Evolutionary conservation across 768 basidiomycete genomes (phyloP), one percentile per base, ranked within the genome.

Genomic region (Lentinula aciculospora): DNA sequence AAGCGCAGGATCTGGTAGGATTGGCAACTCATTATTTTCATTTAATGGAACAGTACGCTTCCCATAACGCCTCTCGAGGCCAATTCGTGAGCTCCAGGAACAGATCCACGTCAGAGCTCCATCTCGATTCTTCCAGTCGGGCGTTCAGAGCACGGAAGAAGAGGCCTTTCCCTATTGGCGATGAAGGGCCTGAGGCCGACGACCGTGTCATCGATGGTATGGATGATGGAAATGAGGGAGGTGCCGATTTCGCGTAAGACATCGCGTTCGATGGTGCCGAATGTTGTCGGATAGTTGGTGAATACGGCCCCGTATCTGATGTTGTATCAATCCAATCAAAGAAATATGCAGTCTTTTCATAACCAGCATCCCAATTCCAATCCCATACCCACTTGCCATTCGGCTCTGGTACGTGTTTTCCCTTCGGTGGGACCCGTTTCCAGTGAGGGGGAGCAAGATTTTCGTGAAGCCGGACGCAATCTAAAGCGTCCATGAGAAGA

Each of bases 281-380:
- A 15, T 36, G 19, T 23, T 17, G 34, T 4, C 2, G 51, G 27
- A 27, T 45, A 28, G 12, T 8, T 21, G 15, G 15, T 13, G 51
- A 31, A n/a, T 28, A 9, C 10, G 40, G 25, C 36, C 36, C 29
- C 29, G 54, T 56, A 10, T 45, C 54, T 21, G 25, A 19, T 34
- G 32, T 46, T 4, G 54, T 56, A n/a, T 57, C 56, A 58, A 79
- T 67, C 87, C 88, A 91, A 53, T 82, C 79, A 54, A 91, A 79
- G 65, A 92, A 91, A 67, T 81, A 91, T 2, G 79, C 89, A 1
- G 89, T 92, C 27, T 74, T 77, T 39, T 83, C 81, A 67, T 92
- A 92, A 13, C 90, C 90, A 19, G 78, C 83, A 60, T 92, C 89
- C 90, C 90, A 92, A 28, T 53, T 53, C 29, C 67, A 70, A 42